Percentiles rank a stretch among this genome's conserved stretches.
These are phyloP conservation scores for Ammopiptanthus mongolicus DNA, from an alignment of 306 rosid species.

Conservation along the genomic window DNA sequence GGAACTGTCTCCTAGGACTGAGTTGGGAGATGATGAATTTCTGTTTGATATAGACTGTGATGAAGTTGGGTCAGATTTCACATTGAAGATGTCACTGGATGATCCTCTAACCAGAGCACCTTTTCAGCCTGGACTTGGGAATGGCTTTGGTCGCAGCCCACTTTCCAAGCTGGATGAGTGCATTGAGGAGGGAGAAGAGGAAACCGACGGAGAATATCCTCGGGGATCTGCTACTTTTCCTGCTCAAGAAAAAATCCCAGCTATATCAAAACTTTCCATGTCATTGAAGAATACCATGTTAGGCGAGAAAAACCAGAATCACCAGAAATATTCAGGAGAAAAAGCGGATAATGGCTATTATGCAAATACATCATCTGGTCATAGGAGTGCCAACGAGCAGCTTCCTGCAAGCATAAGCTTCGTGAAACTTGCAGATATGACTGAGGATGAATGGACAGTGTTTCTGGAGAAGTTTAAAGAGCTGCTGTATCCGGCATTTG, in stretches of 20 bases:
- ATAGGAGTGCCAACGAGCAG: slow-evolving; percentile 88
- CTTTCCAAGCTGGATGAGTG: slow-evolving; percentile 84
- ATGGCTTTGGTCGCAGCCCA: slow-evolving; percentile 43
- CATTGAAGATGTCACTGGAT: slow-evolving; percentile 30
- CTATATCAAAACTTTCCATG: slow-evolving; percentile 48
- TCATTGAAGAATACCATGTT: slow-evolving; percentile 56
- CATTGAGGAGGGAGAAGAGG: slow-evolving; percentile 71
- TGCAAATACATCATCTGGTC: slow-evolving; percentile 65
- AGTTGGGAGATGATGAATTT: slow-evolving; percentile 47
- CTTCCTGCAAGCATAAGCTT: slow-evolving; percentile 82
- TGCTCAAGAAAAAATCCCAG: slow-evolving; percentile 31
- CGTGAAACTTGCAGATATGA: slow-evolving; percentile 75
- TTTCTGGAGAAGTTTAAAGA: slow-evolving; percentile 78
- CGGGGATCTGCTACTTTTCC: slow-evolving; percentile 23
- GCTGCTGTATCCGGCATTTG: slow-evolving; percentile 75
- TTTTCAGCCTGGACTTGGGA: slow-evolving; percentile 39
- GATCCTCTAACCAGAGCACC: slow-evolving; percentile 36
- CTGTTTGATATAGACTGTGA: slow-evolving; percentile 72
- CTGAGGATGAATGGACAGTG: slow-evolving; percentile 68
- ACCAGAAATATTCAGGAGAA: slow-evolving; percentile 37
- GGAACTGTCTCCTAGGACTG: slow-evolving; percentile 52
- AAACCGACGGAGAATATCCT: slow-evolving; percentile 45
- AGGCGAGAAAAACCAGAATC: slow-evolving; percentile 54
- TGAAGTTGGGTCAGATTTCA: slow-evolving; percentile 38
- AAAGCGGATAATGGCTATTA: slow-evolving; percentile 49